Evolutionary conservation across 257 asterid genomes (phyloP), one percentile per base, ranked within the genome.

Genomic region (Paulownia fortunei): DNA sequence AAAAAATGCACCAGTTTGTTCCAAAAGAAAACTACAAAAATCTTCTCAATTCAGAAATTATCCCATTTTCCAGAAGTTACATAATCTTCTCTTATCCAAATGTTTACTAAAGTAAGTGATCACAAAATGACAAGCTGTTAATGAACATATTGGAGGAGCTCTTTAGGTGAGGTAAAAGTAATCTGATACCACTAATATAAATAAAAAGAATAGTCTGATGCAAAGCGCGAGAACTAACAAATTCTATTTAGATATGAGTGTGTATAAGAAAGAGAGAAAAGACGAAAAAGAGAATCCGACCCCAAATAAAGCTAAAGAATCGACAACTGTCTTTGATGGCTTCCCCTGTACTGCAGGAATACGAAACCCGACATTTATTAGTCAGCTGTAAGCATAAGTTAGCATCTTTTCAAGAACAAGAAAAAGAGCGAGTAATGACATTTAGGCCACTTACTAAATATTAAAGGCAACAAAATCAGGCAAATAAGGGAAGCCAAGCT

Each of bases 401-500:
- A 15, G 49, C 77, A 54, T 71, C 62, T 41, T 73, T 19, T 55
- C 61, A 74, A 61, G 76, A 81, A 76, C 67, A 27, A 52, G 59
- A 37, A 58, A 30, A 52, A 24, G 21, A n/a, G 71, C 61, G 16
- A 65, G 46, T 34, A 26, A 62, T 47, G 69, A 32, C 54, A 68
- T 67, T 78, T 54, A 74, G 72, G 80, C 76, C 27, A 87, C 97
- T 91, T 82, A 95, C 99, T 74, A 82, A 93, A 91, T 65, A 95
- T 77, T 55, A 95, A 13, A 73, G 99, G 99, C 89, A 95, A 88
- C 80, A 95, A 65, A 84, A 95, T 82, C 87, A 95, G 91, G 92
- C 99, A 95, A 74, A 95, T 87, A 74, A 95, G 97, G 24, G 99
- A 95, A 79, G 99, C 97, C 91, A 95, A 74, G 97, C 99, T 95